Evolutionary conservation across 2,329 filamentous ascomycete genomes (phyloP), one percentile per base, ranked within the genome.

Genomic region (Endothia cerciana): DNA sequence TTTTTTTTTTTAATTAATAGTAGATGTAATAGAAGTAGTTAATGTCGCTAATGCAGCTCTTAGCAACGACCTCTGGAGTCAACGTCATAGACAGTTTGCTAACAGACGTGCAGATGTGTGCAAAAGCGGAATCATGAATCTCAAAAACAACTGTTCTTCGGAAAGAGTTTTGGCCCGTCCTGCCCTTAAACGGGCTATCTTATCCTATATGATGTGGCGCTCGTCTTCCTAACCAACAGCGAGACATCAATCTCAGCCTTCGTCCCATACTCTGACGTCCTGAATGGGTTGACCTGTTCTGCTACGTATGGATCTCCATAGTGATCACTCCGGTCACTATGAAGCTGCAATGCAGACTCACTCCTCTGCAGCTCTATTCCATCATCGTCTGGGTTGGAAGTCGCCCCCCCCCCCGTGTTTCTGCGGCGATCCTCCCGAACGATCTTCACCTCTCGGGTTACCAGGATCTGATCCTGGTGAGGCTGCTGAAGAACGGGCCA

Each of bases 401-500:
- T 13, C 4, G 64, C 60, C 38, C 55, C 58, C 38, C 55, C 58
- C 7, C 36, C 65, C 4, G 43, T 65, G 40, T 49, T 59, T 19
- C 55, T 58, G 33, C 49, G 63, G 17, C 63, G 63, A 7, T 65
- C 59, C 51, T 68, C 66, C 3, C 51, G 66, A 6, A 64, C 65
- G 6, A 68, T 60, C 2, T 68, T 63, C 56, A 68, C 63, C 41
- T 68, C 66, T 4, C 49, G 47, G 8, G 66, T 68, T 11, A 68
- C 64, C 10, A 67, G 25, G 6, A 67, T 67, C n/a, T 67, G 57
- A 2, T 28, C 38, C 49, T 56, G 55, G 40, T 64, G 30, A 4
- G 64, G 51, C 3, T 57, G n/a, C 11, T 38, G 49, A 2, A 78
- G 66, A 4, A 74, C 69, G 59, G 62, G 63, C 59, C 57, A 65